A percentile compares a stretch with the other conserved stretches of the same genome.
These are phyloP conservation scores for Aaosphaeria arxii DNA, from an alignment of 2,329 filamentous ascomycete genomes.

Conservation along the genomic window DNA sequence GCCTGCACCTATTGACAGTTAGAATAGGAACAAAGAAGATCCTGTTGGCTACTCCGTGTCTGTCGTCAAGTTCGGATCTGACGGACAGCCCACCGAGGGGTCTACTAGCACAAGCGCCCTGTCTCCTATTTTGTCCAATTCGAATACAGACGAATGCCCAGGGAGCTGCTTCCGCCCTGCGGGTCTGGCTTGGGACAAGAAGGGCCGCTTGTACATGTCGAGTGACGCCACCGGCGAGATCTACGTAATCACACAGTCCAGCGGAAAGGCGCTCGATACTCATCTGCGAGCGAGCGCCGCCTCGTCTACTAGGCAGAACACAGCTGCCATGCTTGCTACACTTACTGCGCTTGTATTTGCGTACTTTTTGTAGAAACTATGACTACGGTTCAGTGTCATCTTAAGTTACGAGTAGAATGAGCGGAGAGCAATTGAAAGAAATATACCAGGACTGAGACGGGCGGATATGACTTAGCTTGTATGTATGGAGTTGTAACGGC, in stretches of 20 bases:
- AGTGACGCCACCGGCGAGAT: conserved; percentile 62
- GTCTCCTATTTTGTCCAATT: conserved; percentile 53
- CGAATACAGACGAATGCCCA: conserved; percentile 51
- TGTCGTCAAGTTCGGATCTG: conserved; percentile 36
- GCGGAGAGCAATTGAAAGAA: no score
- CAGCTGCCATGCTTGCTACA: background rate
- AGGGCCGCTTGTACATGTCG: conserved; percentile 57
- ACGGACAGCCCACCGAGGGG: conserved; percentile 40
- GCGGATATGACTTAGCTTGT: no score
- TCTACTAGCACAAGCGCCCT: conserved; percentile 45
- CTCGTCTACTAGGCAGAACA: background rate
- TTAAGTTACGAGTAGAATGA: no score
- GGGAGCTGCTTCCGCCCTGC: conserved; percentile 59
- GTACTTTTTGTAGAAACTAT: conserved; percentile 2
- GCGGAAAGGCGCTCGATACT: conserved; percentile 11
- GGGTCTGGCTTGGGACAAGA: conserved; percentile 47
- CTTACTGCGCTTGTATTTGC: conserved; percentile 3
- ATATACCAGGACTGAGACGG: no score
- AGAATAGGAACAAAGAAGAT: conserved; percentile 35
- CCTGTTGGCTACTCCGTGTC: conserved; percentile 48
- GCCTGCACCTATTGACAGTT: background rate
- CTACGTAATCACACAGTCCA: conserved; percentile 45
- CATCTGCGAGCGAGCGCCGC: conserved; percentile 1
- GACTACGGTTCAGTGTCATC: background rate
- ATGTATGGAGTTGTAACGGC: no score